Evolutionary conservation across 306 rosid genomes (phyloP).

Genomic region (Prunus davidiana): DNA sequence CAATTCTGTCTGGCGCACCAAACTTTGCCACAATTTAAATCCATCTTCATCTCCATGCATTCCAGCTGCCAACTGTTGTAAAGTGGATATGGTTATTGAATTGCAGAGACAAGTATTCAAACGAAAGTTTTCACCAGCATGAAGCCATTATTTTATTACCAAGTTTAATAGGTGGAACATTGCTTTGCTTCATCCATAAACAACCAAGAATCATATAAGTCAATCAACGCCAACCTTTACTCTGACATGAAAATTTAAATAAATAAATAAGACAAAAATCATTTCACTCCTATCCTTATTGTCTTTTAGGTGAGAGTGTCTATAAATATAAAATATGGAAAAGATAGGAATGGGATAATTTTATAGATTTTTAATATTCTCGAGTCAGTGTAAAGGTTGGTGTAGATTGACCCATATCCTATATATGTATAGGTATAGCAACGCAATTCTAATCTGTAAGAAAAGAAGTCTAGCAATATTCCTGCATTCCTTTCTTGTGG

Average conservation of each 20-base stretch:
- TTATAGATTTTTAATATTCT: neutral
- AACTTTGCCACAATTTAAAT: conserved; percentile 84
- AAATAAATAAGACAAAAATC: neutral
- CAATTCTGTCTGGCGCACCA: conserved; percentile 94
- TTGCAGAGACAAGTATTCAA: conserved; percentile 22
- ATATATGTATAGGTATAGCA: neutral
- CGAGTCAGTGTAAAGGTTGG: neutral
- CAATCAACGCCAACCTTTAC: neutral
- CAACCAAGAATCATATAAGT: neutral
- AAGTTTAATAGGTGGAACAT: conserved; percentile 11
- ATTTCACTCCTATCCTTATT: neutral
- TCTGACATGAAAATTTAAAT: neutral
- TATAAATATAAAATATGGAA: neutral
- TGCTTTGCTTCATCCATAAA: neutral
- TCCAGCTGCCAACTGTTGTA: conserved; percentile 61
- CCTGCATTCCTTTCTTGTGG: too few species aligned
- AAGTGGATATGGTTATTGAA: conserved; percentile 19
- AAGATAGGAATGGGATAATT: neutral
- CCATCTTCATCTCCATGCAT: conserved; percentile 85
- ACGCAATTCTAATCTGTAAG: neutral
- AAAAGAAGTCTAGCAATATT: neutral
- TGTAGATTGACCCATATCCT: neutral
- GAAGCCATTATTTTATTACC: conserved; percentile 17
- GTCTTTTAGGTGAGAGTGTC: neutral
- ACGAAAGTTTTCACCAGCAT: conserved; percentile 9